Base-by-base conservation (phyloP, 2,329 filamentous ascomycete species). In the Fusarium sp. region DNA sequence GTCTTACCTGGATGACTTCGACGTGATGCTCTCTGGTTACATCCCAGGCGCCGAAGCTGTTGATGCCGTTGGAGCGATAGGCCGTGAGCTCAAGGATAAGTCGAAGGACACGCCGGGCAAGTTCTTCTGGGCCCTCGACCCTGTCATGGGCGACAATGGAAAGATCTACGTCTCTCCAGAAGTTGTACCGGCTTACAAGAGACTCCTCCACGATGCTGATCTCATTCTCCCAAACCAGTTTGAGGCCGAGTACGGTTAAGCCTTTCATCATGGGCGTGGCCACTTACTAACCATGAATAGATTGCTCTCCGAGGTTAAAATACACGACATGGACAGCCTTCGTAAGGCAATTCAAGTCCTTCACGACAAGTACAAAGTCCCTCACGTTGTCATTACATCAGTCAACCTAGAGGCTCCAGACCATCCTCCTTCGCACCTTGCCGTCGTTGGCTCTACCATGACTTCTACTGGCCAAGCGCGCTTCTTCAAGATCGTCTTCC, bases 121-220 rank as follows among this genome's bases (percentile, higher is more conserved):
- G 47, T 97, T 98, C 83, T 98, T 98, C 82, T 98, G 95, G 95
- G 93, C 97, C 5, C 86, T 99, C 27, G 96, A 99, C 79, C 96
- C 97, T 0, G 96, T 99, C 49, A 99, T 99, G 96, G 96, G 96
- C 30, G 96, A 99, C 78, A 94, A 98, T 76, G 96, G 94, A 52
- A 89, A 88, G 72, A 85, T 99, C 15, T 99, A 99, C 77, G 95
- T 99, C 10, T 92, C 91, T 8, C 91, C 95, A 74, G 94, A 97
- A 70, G 94, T 97, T 6, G 92, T 98, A 18, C 94, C 94, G 0
- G 94, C 92, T 16, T 99, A 98, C 80, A 95, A 94, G 81, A 85
- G 85, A 25, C 84, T 97, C 61, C 84, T 98, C 24, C 86, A 86
- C 38, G 87, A 95, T 74, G 95, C 96, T 4, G 96, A 99, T 80